Evolutionary conservation across 1,139 yeast species (phyloP).

Genomic region (Scheffersomyces segobiensis): DNA sequence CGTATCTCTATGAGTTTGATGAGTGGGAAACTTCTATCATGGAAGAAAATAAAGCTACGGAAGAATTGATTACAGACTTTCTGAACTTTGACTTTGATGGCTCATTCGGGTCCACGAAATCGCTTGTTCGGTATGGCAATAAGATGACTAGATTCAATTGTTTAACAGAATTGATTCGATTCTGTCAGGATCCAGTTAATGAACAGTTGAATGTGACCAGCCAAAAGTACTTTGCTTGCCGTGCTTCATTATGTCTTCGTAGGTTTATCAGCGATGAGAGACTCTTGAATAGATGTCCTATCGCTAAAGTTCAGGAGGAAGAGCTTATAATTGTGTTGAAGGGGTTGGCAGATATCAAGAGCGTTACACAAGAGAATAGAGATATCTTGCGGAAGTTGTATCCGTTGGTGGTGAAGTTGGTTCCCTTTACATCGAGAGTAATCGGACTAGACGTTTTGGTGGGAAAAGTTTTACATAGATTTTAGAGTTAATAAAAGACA

Average conservation of each 20-base stretch:
- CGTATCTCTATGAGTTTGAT: slow-evolving; percentile 52
- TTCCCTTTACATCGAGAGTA: slow-evolving; percentile 24
- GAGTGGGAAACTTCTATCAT: slow-evolving; percentile 32
- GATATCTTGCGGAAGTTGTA: slow-evolving; percentile 13
- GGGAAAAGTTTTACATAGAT: slow-evolving; percentile 2
- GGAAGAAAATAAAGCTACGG: slow-evolving; percentile 3
- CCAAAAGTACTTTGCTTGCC: slow-evolving; percentile 24
- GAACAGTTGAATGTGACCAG: slow-evolving; percentile 20
- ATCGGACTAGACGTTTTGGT: slow-evolving; percentile 14
- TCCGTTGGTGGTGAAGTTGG: slow-evolving; percentile 25
- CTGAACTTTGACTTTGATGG: slow-evolving; percentile 25
- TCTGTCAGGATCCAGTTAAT: slow-evolving; percentile 16
- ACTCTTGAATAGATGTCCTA: slow-evolving; percentile 31
- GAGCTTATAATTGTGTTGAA: slow-evolving; percentile 29
- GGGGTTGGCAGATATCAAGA: slow-evolving; percentile 20
- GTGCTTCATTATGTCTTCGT: slow-evolving; percentile 36
- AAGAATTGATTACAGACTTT: slow-evolving; percentile 16
- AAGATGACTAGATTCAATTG: slow-evolving; percentile 32
- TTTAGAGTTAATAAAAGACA: not conserved
- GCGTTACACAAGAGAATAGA: slow-evolving; percentile 6
- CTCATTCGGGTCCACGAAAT: slow-evolving; percentile 36
- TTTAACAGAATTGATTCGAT: slow-evolving; percentile 31
- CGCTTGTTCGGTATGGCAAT: slow-evolving; percentile 22
- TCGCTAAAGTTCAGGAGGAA: slow-evolving; percentile 36
- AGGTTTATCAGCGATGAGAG: slow-evolving; percentile 36